Base-by-base conservation (phyloP, 495 filamentous ascomycete genomes). In the Aspergillus kassunensis region DNA sequence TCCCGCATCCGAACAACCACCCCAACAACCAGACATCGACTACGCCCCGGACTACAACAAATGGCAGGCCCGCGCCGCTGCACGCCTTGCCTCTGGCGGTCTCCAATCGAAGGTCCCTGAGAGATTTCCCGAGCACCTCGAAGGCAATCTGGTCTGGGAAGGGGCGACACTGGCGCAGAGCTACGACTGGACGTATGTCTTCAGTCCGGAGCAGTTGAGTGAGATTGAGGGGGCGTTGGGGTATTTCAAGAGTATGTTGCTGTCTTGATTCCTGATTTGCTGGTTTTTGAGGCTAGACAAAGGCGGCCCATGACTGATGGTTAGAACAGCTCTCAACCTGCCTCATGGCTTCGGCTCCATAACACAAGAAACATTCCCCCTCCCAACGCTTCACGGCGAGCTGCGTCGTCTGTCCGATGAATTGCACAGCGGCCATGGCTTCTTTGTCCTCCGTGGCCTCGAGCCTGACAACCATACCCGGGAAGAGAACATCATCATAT, bases 401-500 rank as follows among this genome's bases (percentile, higher is more conserved):
- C 65, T 87, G 1, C 70, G 78, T 23, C 57, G 65, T 0, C 57
- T 83, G 19, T 81, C 83, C 2, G 61, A 69, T 0, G 75, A 81
- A 31, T 58, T 84, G 29, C 80, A 85, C 53, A 61, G 59, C 29
- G 82, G 82, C 6, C 76, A 72, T 43, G 84, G 84, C 2, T 87
- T 87, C 67, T 74, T 77, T 31, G 81, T 88, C 4, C 57, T 88
- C 3, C 76, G 81, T 2, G 84, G 84, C 4, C 63, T 87, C 16
- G 69, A 69, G 0, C 64, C 80, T 1, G 70, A 77, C 37, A 52
- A 61, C 1, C 73, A 86, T 61, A 70, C 74, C 0, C 71, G 70
- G 9, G 76, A 81, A 51, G 80, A 87, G 15, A 85, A 81, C 55
- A 64, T 85, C 33, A 80, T 80, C 58, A 77, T 85, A 52, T 84